phyloP scores from a whole-genome alignment of 1,284 basidiomycete species.

The Thelephora terrestris region DNA sequence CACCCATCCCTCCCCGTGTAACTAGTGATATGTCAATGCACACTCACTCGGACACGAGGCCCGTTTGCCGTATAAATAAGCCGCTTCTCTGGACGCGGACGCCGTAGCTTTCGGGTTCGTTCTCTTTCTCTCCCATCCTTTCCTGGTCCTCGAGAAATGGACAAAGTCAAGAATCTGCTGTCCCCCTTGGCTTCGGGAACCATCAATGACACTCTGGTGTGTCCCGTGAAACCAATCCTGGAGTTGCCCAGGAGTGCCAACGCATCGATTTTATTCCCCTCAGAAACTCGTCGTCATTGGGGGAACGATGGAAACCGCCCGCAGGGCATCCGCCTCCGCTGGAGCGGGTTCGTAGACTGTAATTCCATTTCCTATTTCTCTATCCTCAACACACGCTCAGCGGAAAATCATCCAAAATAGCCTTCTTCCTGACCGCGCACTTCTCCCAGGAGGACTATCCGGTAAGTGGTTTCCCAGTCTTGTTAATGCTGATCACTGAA shows the following conservation, averaged over 20 bases:
- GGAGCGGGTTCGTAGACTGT: conserved; percentile 84
- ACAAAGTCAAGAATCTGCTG: conserved; percentile 20
- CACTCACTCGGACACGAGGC: too few species aligned
- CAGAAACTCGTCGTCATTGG: conserved; percentile 26
- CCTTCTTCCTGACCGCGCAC: conserved; percentile 79
- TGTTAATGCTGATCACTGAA: not conserved
- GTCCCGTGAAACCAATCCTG: conserved; percentile 1
- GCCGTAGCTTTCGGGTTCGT: not conserved
- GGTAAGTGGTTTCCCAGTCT: not conserved
- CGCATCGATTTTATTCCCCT: not conserved
- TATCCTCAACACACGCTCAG: conserved; percentile 2
- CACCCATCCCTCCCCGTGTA: too few species aligned
- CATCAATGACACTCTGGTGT: conserved; percentile 22
- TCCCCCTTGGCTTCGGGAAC: conserved; percentile 20
- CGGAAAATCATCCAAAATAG: conserved; percentile 26
- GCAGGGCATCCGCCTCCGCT: conserved; percentile 57
- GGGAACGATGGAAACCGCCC: conserved; percentile 23
- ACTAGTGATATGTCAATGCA: too few species aligned
- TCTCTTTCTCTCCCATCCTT: not conserved
- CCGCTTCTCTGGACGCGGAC: not conserved
- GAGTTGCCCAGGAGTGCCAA: not conserved
- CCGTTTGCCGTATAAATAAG: too few species aligned
- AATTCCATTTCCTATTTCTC: not conserved
- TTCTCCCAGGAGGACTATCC: conserved; percentile 80
- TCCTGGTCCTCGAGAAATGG: conserved; percentile 12